phyloP scores from a whole-genome alignment of 441 rosid genomes.

The Pelargonium myrrhifolium region DNA sequence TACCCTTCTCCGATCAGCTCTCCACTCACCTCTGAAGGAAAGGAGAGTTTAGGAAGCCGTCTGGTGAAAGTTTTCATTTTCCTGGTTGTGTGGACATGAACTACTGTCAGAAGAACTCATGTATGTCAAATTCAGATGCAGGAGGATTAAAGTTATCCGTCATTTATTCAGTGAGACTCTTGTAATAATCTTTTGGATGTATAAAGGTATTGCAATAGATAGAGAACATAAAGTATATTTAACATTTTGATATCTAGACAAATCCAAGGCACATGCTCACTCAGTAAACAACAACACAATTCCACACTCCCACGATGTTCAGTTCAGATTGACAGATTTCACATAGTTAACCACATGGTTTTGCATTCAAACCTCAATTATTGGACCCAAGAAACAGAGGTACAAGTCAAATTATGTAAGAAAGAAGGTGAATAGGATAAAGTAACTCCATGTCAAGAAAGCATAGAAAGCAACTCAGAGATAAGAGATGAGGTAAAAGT shows the following conservation, averaged over 20 bases:
- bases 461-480: not conserved
- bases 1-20: not conserved
- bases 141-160: not conserved
- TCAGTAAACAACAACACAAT: not conserved
- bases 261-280: constrained; percentile 2
- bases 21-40: not conserved
- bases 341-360: not conserved
- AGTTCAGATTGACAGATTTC: not conserved
- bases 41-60: not conserved
- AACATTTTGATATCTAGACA: not conserved
- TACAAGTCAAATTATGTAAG: too few species aligned
- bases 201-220: constrained; percentile 5
- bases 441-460: too few species aligned
- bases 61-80: not conserved
- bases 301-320: not conserved
- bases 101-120: not conserved
- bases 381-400: not conserved
- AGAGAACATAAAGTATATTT: not conserved
- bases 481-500: not conserved
- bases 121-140: constrained; percentile 1
- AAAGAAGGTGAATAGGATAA: too few species aligned
- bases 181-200: constrained; percentile 3
- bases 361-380: not conserved
- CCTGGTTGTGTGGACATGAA: not conserved
- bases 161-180: not conserved